Evolutionary conservation across 164 flowering plant genomes (phyloP).

Genomic region (Dillenia suffruticosa): DNA sequence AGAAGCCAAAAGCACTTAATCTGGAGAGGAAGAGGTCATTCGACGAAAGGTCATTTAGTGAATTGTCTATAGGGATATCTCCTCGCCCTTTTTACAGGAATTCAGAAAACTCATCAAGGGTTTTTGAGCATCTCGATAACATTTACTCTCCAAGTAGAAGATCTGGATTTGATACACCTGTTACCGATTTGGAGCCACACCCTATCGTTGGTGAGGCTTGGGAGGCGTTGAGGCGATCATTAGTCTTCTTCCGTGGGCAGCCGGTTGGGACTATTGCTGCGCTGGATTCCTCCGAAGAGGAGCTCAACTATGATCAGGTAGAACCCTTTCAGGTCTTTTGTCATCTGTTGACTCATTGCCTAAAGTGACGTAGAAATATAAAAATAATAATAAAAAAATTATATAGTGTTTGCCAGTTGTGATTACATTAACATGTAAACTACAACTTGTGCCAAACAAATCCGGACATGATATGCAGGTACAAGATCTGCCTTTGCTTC

Average conservation of each 20-base stretch:
- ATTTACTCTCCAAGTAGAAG: slow-evolving; percentile 40
- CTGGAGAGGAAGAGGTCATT: slow-evolving; percentile 46
- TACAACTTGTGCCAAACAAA: no score
- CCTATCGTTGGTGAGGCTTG: slow-evolving; percentile 76
- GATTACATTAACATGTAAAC: no score
- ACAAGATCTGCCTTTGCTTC: no score
- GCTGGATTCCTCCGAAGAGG: slow-evolving; percentile 56
- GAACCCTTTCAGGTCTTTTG: neutral
- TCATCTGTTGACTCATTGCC: no score
- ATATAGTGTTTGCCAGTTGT: neutral
- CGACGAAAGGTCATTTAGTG: slow-evolving; percentile 49
- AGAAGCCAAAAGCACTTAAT: slow-evolving; percentile 30
- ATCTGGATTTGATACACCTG: slow-evolving; percentile 47
- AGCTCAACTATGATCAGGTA: slow-evolving; percentile 91
- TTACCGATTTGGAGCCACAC: slow-evolving; percentile 43
- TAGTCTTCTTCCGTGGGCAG: slow-evolving; percentile 74
- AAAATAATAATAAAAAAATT: no score
- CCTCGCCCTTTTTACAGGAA: slow-evolving; percentile 20
- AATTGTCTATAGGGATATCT: slow-evolving; percentile 23
- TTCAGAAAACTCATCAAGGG: slow-evolving; percentile 19
- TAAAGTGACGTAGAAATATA: neutral
- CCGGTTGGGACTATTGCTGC: slow-evolving; percentile 95
- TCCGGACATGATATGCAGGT: no score
- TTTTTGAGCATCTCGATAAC: slow-evolving; percentile 33
- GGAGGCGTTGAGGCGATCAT: slow-evolving; percentile 66